Evolutionary conservation across 75 land plant genomes (phyloP).

Genomic region (Cunninghamia lanceolata): DNA sequence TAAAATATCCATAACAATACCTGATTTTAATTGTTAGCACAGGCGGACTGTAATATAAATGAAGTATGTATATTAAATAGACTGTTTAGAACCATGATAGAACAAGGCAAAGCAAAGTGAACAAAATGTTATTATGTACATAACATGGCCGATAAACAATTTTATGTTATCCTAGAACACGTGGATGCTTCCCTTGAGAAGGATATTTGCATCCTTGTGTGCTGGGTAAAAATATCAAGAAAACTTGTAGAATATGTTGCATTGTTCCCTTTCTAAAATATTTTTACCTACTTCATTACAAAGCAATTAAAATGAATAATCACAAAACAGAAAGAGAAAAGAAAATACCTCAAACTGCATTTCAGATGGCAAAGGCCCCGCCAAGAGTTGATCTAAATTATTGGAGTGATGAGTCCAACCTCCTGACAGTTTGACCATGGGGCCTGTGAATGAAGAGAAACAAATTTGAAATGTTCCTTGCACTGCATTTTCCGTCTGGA

Average conservation of each 20-base stretch:
- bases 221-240: neutral
- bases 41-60: neutral
- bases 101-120: neutral
- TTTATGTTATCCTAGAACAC: neutral
- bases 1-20: neutral
- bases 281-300: neutral
- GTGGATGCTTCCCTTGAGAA: neutral
- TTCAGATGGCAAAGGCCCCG: neutral
- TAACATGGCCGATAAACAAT: neutral
- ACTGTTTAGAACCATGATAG: neutral
- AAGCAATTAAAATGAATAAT: neutral
- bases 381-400: neutral
- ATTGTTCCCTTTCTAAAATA: neutral
- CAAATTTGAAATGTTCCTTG: neutral
- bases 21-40: neutral
- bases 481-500: neutral
- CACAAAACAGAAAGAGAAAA: neutral
- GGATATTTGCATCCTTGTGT: neutral
- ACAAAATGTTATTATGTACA: neutral
- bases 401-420: neutral
- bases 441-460: neutral
- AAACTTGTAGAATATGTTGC: neutral
- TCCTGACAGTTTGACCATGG: neutral
- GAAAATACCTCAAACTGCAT: neutral
- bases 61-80: neutral